phyloP scores from a whole-genome alignment of 371 early-diverging fungal genomes.

The Blastocladiella emersonii region DNA sequence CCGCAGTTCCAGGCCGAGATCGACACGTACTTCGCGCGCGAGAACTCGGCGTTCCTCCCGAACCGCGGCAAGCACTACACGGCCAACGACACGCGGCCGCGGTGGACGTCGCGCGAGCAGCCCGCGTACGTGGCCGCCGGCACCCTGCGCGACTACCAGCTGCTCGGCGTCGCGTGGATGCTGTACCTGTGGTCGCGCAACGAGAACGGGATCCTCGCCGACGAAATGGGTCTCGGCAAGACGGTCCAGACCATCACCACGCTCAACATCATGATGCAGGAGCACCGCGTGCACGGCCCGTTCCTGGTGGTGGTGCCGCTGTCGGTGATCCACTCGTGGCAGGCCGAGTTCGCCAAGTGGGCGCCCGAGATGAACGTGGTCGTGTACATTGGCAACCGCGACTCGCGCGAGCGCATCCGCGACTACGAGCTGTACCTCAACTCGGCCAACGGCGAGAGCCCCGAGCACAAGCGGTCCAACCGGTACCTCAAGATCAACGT shows the following conservation, averaged over 20 bases:
- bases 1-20: slow-evolving; percentile 57
- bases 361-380: slow-evolving; percentile 2
- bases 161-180: neutral
- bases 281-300: slow-evolving; percentile 47
- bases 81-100: neutral
- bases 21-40: slow-evolving; percentile 69
- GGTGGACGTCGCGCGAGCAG: neutral
- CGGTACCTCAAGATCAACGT: neutral
- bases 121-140: slow-evolving; percentile 23
- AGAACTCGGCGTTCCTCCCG: slow-evolving; percentile 53
- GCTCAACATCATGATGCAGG: slow-evolving; percentile 35
- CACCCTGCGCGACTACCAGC: neutral
- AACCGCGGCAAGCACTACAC: slow-evolving; percentile 40
- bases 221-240: slow-evolving; percentile 90
- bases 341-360: slow-evolving; percentile 2
- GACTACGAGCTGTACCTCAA: slow-evolving; percentile 78
- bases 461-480: neutral
- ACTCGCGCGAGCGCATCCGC: slow-evolving; percentile 43
- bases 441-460: no score
- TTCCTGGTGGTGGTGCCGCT: slow-evolving; percentile 74
- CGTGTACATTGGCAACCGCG: neutral
- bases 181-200: neutral
- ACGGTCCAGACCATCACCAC: slow-evolving; percentile 77
- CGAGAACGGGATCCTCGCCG: slow-evolving; percentile 43
- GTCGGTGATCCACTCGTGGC: slow-evolving; percentile 3